Evolutionary conservation across 1,139 yeast genomes (phyloP).

Genomic region (Debaryomycetaceae sp.): DNA sequence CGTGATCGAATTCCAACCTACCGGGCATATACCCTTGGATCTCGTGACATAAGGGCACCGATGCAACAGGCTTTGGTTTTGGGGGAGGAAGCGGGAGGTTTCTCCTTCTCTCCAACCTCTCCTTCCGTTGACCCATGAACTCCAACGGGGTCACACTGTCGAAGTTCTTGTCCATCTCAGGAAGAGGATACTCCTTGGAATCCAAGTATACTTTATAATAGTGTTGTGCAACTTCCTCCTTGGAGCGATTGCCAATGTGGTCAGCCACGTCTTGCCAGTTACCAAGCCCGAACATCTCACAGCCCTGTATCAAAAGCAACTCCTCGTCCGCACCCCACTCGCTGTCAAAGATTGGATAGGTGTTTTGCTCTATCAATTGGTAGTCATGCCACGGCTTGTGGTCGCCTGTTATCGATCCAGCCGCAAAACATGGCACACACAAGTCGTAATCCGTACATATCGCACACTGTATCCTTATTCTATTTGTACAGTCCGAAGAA

Average conservation of each 20-base stretch:
- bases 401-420: conserved; percentile 73
- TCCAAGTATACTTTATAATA: conserved; percentile 69
- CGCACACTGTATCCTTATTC: conserved; percentile 89
- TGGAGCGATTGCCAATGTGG: conserved; percentile 87
- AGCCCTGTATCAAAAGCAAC: conserved; percentile 79
- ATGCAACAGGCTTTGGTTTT: conserved; percentile 82
- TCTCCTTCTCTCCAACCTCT: conserved; percentile 65
- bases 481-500: conserved; percentile 87
- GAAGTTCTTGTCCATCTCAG: conserved; percentile 73
- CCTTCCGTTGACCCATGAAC: conserved; percentile 65
- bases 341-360: conserved; percentile 84
- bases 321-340: conserved; percentile 99
- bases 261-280: conserved; percentile 98
- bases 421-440: conserved; percentile 94
- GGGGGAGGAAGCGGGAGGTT: conserved; percentile 72
- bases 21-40: conserved; percentile 99
- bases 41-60: conserved; percentile 95
- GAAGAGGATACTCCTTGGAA: conserved; percentile 72
- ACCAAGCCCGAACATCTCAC: conserved; percentile 88
- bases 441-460: conserved; percentile 89
- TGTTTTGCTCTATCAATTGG: conserved; percentile 87
- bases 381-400: conserved; percentile 96
- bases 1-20: conserved; percentile 91
- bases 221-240: conserved; percentile 87
- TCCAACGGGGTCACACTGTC: conserved; percentile 59